phyloP scores from a whole-genome alignment of 1,284 basidiomycete species.

The Phaffia rhodozyma region DNA sequence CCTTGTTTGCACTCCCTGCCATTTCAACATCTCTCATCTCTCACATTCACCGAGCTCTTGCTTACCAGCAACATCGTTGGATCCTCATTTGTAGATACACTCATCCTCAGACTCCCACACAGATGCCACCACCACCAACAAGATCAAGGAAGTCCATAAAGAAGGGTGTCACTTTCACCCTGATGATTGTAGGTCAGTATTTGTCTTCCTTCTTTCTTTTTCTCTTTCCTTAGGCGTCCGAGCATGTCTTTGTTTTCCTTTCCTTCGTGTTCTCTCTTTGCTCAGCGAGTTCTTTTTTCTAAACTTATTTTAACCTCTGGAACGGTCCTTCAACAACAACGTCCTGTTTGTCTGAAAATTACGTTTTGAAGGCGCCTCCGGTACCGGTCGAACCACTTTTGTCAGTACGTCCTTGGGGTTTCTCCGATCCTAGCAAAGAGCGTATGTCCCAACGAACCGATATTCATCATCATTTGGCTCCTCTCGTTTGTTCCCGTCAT shows the following conservation, averaged over 20 bases:
- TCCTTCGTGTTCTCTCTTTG: slow-evolving; percentile 7
- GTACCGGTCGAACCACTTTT: slow-evolving; percentile 91
- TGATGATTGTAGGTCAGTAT: slow-evolving; percentile 52
- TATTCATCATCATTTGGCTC: too few species aligned
- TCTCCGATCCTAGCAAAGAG: too few species aligned
- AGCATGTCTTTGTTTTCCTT: neutral
- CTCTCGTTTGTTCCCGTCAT: too few species aligned
- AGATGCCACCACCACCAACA: too few species aligned
- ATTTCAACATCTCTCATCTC: too few species aligned
- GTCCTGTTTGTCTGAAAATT: neutral
- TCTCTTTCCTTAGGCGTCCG: neutral
- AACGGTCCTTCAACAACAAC: slow-evolving; percentile 4
- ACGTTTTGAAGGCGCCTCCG: slow-evolving; percentile 62
- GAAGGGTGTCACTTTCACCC: slow-evolving; percentile 80
- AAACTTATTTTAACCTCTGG: slow-evolving; percentile 20
- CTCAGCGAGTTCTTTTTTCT: slow-evolving; percentile 12
- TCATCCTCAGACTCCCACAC: too few species aligned
- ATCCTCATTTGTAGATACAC: too few species aligned
- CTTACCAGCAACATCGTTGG: too few species aligned
- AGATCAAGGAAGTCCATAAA: too few species aligned
- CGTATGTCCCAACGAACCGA: too few species aligned
- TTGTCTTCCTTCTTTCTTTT: neutral
- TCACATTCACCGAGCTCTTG: too few species aligned
- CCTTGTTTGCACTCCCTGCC: too few species aligned
- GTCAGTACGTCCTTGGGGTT: slow-evolving; percentile 42